Percentiles rank a stretch among this genome's conserved stretches.
Evolutionary conservation across 352 stramenopile genomes (phyloP).

Genomic region (Phytophthora nicotianae): DNA sequence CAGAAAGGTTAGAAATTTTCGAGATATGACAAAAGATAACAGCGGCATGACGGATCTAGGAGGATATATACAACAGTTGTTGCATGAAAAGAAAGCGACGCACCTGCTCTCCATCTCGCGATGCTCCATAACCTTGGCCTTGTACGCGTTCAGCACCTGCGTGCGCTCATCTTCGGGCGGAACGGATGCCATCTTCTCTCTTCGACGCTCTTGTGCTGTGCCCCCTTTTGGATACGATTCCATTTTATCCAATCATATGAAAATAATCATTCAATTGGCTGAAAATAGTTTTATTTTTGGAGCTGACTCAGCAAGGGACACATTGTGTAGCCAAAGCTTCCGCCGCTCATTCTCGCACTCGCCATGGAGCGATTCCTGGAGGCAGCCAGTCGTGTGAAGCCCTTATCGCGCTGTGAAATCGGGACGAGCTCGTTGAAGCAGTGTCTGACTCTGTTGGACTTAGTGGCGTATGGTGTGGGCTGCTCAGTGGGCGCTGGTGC

Average conservation of each 20-base stretch:
- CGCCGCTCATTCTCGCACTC: neutral
- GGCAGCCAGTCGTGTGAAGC: constrained; percentile 72
- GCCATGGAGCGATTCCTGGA: constrained; percentile 58
- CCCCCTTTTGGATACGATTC: constrained; percentile 29
- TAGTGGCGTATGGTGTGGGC: constrained; percentile 90
- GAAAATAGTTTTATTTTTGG: constrained; percentile 10
- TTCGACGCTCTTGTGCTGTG: constrained; percentile 5
- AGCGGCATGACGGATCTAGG: constrained; percentile 5
- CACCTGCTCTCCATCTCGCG: constrained; percentile 95
- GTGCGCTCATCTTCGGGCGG: constrained; percentile 87
- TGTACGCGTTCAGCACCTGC: constrained; percentile 95
- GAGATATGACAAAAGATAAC: constrained; percentile 23
- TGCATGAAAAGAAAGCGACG: constrained; percentile 24
- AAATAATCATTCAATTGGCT: constrained; percentile 8
- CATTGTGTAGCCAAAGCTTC: neutral
- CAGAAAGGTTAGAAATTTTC: constrained; percentile 9
- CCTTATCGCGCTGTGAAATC: constrained; percentile 63
- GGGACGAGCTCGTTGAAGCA: constrained; percentile 47
- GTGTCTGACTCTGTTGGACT: constrained; percentile 75
- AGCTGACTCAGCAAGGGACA: constrained; percentile 6
- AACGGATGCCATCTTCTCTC: constrained; percentile 56
- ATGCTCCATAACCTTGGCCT: constrained; percentile 97
- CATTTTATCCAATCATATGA: constrained; percentile 24
- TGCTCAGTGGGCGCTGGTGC: constrained; percentile 93
- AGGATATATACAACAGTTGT: neutral